Evolutionary conservation across 2,329 filamentous ascomycete genomes (phyloP).

Genomic region (Endothia cerciana): DNA sequence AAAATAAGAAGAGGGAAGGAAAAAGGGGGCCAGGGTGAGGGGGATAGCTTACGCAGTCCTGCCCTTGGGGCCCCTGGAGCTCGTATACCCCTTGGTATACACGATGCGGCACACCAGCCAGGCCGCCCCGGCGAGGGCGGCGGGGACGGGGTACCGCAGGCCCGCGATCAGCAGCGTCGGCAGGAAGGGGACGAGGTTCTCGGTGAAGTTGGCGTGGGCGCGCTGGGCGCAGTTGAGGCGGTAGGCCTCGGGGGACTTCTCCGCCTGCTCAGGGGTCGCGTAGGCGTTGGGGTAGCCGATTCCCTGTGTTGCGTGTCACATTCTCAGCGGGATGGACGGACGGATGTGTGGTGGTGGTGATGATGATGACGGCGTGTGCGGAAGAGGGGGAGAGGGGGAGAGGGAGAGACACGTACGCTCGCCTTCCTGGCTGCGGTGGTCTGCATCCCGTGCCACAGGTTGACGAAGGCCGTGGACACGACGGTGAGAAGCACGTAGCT

Average conservation of each 20-base stretch:
- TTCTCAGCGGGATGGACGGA: too few relatives aligned
- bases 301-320: slow-evolving; percentile 36
- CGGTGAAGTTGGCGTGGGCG: slow-evolving; percentile 66
- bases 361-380: neutral
- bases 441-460: slow-evolving; percentile 54
- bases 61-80: slow-evolving; percentile 20
- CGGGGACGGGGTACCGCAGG: slow-evolving; percentile 54
- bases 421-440: slow-evolving; percentile 55
- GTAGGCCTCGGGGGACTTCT: slow-evolving; percentile 57
- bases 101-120: slow-evolving; percentile 58
- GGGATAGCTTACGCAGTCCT: slow-evolving; percentile 14
- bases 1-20: neutral
- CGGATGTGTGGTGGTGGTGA: neutral
- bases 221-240: slow-evolving; percentile 69
- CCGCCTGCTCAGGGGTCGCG: slow-evolving; percentile 56
- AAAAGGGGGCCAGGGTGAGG: neutral
- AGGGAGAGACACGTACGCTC: slow-evolving; percentile 35
- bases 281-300: slow-evolving; percentile 63
- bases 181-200: slow-evolving; percentile 61
- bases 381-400: neutral
- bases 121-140: slow-evolving; percentile 52
- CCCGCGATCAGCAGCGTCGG: slow-evolving; percentile 59
- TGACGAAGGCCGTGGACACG: slow-evolving; percentile 61
- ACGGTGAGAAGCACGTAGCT: slow-evolving; percentile 67
- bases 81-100: slow-evolving; percentile 61